Evolutionary conservation across 1,139 yeast genomes (phyloP), one percentile per base, ranked within the genome.

Genomic region (Taphrina flavorubra): DNA sequence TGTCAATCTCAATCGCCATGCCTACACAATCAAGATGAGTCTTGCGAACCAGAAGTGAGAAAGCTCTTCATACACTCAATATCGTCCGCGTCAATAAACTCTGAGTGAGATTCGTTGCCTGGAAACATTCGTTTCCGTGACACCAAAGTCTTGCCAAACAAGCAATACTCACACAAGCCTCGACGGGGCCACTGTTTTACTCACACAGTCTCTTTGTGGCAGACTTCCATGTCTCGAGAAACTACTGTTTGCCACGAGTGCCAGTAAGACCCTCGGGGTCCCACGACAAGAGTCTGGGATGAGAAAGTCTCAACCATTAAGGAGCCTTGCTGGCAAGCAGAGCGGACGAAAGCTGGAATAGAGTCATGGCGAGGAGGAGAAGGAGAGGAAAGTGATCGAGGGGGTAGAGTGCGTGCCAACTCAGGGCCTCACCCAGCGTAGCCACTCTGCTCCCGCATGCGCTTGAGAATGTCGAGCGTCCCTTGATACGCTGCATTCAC

Each of bases 401-500:
- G 31, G 31, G 4, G 4, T 25, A 25, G 31, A 25, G 31, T 25
- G 31, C 31, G 4, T 2, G 31, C 31, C 31, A 25, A 4, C 31
- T 4, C 31, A 25, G 31, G 4, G 36, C 11, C 53, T 49, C 53
- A 49, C 20, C 53, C 53, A 20, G 47, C 53, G 42, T 58, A 58
- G 11, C 62, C 62, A 44, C 62, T 58, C 39, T 42, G 49, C 20
- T 58, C 62, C 53, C 62, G 18, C 62, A 58, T 58, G 18, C 44
- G 42, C 44, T 37, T 39, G 25, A 58, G 53, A 20, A 58, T 58
- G 39, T 58, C 62, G 16, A 58, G 53, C 14, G 62, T 58, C n/a
- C 62, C 62, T 20, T 58, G 62, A 42, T 44, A 58, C 51, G 42
- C 62, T 31, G 62, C 36, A 44, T 58, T 58, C 49, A 44, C 62